Percentiles rank a stretch among this genome's conserved stretches.
Evolutionary conservation across 164 flowering plant species (phyloP).

Genomic region (Stephania japonica): DNA sequence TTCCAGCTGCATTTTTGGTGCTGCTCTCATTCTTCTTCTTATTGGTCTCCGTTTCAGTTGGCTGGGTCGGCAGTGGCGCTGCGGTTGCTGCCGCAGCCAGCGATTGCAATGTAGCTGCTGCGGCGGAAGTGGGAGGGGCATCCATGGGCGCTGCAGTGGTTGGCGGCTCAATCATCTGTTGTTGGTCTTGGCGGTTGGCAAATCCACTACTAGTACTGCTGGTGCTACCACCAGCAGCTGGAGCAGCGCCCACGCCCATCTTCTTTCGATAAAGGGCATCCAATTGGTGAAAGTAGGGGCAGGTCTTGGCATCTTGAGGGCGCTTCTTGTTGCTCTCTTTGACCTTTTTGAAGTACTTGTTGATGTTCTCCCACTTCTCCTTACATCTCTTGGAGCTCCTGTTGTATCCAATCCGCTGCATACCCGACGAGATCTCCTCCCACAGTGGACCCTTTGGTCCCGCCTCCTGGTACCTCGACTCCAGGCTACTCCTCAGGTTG

Average conservation of each 20-base stretch:
- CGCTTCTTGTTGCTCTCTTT: conserved; percentile 71
- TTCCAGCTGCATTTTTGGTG: conserved; percentile 11
- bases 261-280: conserved; percentile 17
- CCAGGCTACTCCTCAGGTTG: conserved; percentile 48
- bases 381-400: conserved; percentile 64
- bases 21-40: conserved; percentile 20
- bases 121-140: conserved; percentile 11
- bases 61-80: conserved; percentile 12
- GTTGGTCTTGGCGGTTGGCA: conserved; percentile 10
- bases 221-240: conserved; percentile 3
- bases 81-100: conserved; percentile 18
- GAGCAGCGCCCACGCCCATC: background rate
- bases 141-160: conserved; percentile 2
- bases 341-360: conserved; percentile 68
- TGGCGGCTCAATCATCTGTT: conserved; percentile 9
- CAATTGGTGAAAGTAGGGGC: conserved; percentile 20
- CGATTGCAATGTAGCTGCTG: conserved; percentile 1
- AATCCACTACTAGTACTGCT: conserved; percentile 4
- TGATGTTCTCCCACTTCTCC: conserved; percentile 78
- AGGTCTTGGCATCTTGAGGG: conserved; percentile 44
- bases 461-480: conserved; percentile 47
- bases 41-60: conserved; percentile 19
- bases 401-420: conserved; percentile 48
- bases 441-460: conserved; percentile 68
- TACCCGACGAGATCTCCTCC: conserved; percentile 60